phyloP scores from a whole-genome alignment of 2,329 filamentous ascomycete genomes.

The Penicillium sp. region DNA sequence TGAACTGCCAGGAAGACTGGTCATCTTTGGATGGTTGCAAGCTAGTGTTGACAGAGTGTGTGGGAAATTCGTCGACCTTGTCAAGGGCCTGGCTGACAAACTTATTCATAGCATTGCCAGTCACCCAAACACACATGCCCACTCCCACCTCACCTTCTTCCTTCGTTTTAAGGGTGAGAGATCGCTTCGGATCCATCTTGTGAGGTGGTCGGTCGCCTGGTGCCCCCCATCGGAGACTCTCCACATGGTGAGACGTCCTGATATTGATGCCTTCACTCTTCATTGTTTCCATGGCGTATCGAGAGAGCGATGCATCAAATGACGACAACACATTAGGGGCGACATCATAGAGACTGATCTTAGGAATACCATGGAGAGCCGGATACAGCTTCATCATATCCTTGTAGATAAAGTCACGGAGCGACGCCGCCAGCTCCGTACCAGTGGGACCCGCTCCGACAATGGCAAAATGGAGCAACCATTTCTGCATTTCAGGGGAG shows the following conservation, averaged over 20 bases:
- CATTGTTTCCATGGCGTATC: conserved; percentile 59
- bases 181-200: conserved; percentile 44
- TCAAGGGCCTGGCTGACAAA: conserved; percentile 30
- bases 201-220: conserved; percentile 41
- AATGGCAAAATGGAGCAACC: conserved; percentile 59
- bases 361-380: conserved; percentile 48
- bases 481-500: conserved; percentile 49
- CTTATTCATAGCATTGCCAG: conserved; percentile 39
- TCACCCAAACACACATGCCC: conserved; percentile 61
- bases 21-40: conserved; percentile 9
- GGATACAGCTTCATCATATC: conserved; percentile 57
- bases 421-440: conserved; percentile 56
- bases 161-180: conserved; percentile 54
- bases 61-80: conserved; percentile 35
- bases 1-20: conserved; percentile 48
- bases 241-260: conserved; percentile 59
- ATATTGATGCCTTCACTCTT: conserved; percentile 56
- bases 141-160: conserved; percentile 60
- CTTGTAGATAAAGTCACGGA: conserved; percentile 58
- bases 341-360: conserved; percentile 61
- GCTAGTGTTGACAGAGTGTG: conserved; percentile 27
- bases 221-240: conserved; percentile 52
- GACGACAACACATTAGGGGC: conserved; percentile 59
- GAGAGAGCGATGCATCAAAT: conserved; percentile 58
- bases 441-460: conserved; percentile 60